Percentiles rank a stretch among this genome's conserved stretches.
Evolutionary conservation across 192 early-diverging fungal genomes (phyloP).

Genomic region (Podila minutissima): DNA sequence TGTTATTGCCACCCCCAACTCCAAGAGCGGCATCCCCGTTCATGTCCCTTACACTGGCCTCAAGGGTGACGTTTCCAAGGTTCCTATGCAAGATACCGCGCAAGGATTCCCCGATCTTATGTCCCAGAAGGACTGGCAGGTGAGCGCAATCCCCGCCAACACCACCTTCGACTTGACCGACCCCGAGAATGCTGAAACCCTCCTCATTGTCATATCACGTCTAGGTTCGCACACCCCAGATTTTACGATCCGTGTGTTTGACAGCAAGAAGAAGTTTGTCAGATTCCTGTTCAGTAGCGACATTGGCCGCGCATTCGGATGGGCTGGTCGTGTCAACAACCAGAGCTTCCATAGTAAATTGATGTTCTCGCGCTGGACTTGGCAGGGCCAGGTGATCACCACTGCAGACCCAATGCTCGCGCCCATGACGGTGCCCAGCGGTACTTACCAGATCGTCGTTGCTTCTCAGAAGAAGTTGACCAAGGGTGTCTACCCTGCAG

Average conservation of each 20-base stretch:
- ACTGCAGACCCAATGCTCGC: neutral
- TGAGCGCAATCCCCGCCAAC: slow-evolving; percentile 11
- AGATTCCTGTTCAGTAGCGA: slow-evolving; percentile 9
- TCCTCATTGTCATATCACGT: slow-evolving; percentile 7
- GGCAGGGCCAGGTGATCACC: slow-evolving; percentile 14
- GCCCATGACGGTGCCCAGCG: slow-evolving; percentile 3
- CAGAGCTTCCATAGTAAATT: slow-evolving; percentile 9
- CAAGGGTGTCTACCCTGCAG: slow-evolving; percentile 14
- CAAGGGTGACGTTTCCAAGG: slow-evolving; percentile 13
- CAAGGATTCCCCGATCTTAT: slow-evolving; percentile 18
- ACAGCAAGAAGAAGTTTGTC: slow-evolving; percentile 20
- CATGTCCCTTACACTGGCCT: slow-evolving; percentile 33
- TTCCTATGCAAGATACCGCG: slow-evolving; percentile 14
- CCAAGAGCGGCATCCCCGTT: slow-evolving; percentile 13
- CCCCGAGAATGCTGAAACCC: slow-evolving; percentile 3
- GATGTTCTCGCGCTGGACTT: slow-evolving; percentile 17
- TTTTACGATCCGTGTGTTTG: slow-evolving; percentile 17
- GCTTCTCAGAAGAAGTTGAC: slow-evolving; percentile 21
- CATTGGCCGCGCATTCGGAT: slow-evolving; percentile 12
- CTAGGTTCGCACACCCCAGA: slow-evolving; percentile 21
- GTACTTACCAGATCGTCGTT: slow-evolving; percentile 14
- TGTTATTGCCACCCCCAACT: slow-evolving; percentile 9
- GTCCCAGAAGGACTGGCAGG: slow-evolving; percentile 6
- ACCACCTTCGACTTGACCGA: slow-evolving; percentile 14
- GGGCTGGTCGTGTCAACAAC: slow-evolving; percentile 18